Conservation (phyloP, 129 eudicot species). For the Dittrichia graveolens region DNA sequence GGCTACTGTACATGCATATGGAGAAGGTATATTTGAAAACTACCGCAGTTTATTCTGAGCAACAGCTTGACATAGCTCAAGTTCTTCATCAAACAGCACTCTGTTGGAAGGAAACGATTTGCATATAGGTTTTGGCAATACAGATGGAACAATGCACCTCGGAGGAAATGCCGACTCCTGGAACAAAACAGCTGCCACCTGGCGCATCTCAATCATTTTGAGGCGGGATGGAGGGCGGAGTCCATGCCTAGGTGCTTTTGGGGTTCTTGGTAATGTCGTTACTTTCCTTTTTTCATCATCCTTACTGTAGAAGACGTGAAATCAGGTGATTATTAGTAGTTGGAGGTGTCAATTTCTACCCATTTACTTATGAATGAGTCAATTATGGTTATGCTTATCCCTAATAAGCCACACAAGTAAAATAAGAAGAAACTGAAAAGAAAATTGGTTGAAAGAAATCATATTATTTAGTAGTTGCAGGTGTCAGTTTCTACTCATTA, state of each 20-base stretch:
- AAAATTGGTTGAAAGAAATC: too few species aligned
- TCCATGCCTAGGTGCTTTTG: slow-evolving; percentile 92
- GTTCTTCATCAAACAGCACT: slow-evolving; percentile 73
- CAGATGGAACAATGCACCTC: slow-evolving; percentile 65
- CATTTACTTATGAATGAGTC: too few species aligned
- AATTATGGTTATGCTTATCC: too few species aligned
- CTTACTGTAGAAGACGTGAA: slow-evolving; percentile 45
- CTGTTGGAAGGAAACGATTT: slow-evolving; percentile 72
- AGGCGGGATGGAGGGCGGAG: slow-evolving; percentile 84
- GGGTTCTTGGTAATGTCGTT: slow-evolving; percentile 66
- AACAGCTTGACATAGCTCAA: slow-evolving; percentile 93
- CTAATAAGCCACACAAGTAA: too few species aligned
- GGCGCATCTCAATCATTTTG: slow-evolving; percentile 69
- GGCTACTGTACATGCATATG: slow-evolving; percentile 29
- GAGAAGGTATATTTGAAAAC: slow-evolving; percentile 9
- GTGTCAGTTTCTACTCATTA: too few species aligned
- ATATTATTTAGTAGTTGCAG: too few species aligned
- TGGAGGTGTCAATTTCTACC: too few species aligned
- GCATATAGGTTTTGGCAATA: slow-evolving; percentile 58
- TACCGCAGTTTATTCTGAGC: slow-evolving; percentile 92
- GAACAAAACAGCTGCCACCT: slow-evolving; percentile 83
- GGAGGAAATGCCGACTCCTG: slow-evolving; percentile 68
- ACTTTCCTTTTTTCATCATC: slow-evolving; percentile 50
- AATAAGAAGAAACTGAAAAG: too few species aligned
- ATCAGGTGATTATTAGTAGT: too few species aligned